Percentiles rank a stretch among this genome's conserved stretches.
These are phyloP conservation scores for Triticum dicoccoides DNA, from an alignment of 176 grass and related monocot genomes.

Conservation along the genomic window DNA sequence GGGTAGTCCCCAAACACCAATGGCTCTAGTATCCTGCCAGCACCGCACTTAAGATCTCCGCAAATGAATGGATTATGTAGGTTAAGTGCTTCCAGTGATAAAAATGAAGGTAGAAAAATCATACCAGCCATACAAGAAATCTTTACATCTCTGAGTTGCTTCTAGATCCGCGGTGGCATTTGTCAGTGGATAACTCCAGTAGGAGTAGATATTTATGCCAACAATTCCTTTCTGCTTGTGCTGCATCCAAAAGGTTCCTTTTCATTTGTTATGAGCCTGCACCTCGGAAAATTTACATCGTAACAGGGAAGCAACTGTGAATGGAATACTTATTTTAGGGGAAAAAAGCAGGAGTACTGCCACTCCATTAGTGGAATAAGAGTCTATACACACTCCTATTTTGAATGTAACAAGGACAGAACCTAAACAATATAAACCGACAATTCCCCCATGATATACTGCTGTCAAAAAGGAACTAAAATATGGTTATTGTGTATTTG, in stretches of 20 bases:
- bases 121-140: slow-evolving; percentile 56
- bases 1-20: slow-evolving; percentile 52
- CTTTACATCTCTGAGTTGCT: slow-evolving; percentile 12
- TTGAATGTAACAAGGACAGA: background rate
- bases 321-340: too few relatives aligned
- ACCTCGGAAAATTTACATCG: slow-evolving; percentile 22
- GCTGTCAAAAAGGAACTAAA: background rate
- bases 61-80: background rate
- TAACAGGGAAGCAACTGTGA: background rate
- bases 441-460: background rate
- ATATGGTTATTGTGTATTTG: background rate
- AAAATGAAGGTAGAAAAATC: background rate
- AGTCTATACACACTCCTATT: background rate
- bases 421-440: background rate
- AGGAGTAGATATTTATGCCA: too few relatives aligned
- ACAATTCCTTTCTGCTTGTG: background rate
- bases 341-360: too few relatives aligned
- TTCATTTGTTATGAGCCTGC: slow-evolving; percentile 4
- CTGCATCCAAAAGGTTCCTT: slow-evolving; percentile 10
- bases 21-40: slow-evolving; percentile 45
- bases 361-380: background rate
- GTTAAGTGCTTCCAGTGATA: background rate
- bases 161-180: too few relatives aligned
- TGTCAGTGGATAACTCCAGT: too few relatives aligned
- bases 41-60: background rate